Conservation (phyloP, 305 asterid species). For the Stenogyne calaminthoides region DNA sequence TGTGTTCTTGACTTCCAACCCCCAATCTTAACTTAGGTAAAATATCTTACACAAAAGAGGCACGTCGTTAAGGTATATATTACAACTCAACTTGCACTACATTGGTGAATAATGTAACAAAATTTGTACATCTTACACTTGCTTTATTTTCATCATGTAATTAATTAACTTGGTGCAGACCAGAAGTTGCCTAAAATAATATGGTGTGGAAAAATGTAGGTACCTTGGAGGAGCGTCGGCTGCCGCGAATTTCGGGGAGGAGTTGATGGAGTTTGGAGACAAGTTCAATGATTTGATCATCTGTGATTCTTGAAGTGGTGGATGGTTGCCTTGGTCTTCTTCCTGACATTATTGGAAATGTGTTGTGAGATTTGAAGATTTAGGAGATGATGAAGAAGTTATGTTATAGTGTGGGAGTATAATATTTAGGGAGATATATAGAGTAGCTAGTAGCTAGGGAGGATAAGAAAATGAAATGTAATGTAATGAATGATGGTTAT, state of each 20-base stretch:
- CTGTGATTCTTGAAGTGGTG: constrained; percentile 61
- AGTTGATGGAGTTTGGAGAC: constrained; percentile 83
- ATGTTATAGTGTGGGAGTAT: too few species aligned
- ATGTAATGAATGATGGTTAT: constrained; percentile 40
- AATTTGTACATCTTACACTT: not conserved
- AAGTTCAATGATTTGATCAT: constrained; percentile 83
- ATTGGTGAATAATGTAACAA: not conserved
- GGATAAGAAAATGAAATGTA: constrained; percentile 41
- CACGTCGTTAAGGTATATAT: constrained; percentile 14
- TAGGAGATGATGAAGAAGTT: too few species aligned
- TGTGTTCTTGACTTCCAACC: not conserved
- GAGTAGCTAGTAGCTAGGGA: constrained; percentile 23
- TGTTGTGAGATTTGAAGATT: not conserved
- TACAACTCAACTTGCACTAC: not conserved
- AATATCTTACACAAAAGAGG: not conserved
- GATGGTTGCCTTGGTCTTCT: constrained; percentile 78
- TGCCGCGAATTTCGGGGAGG: constrained; percentile 77
- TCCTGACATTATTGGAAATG: constrained; percentile 55
- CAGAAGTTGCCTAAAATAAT: too few species aligned
- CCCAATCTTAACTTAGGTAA: not conserved
- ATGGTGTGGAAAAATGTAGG: too few species aligned
- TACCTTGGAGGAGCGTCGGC: constrained; percentile 73
- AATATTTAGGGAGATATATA: not conserved
- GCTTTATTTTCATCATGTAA: not conserved
- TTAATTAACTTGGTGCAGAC: too few species aligned